Evolutionary conservation across 352 stramenopile species (phyloP).

Genomic region (Phytophthora palmivora): DNA sequence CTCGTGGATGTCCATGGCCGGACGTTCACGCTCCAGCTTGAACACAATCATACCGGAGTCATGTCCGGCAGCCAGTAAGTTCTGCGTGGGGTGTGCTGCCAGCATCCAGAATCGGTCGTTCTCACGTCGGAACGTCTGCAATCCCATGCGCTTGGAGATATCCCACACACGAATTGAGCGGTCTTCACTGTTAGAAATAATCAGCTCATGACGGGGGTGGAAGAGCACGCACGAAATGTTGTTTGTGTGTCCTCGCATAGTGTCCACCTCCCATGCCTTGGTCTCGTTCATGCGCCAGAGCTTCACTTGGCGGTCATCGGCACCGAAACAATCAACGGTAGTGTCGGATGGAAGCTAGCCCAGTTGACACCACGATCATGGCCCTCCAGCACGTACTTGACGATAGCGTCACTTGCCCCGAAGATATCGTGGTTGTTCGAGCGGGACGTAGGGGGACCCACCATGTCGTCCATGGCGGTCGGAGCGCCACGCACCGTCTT

Average conservation of each 20-base stretch:
- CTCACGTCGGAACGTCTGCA: constrained; percentile 99
- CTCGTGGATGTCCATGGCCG: constrained; percentile 91
- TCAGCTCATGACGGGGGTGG: constrained; percentile 99
- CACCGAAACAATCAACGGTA: constrained; percentile 98
- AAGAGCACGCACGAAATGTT: constrained; percentile 99
- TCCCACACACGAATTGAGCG: constrained; percentile 99
- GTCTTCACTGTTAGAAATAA: constrained; percentile 99
- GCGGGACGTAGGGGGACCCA: constrained; percentile 47
- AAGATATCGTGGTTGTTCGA: constrained; percentile 96
- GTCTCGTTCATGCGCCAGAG: constrained; percentile 99
- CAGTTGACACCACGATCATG: constrained; percentile 99
- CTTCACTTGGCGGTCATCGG: constrained; percentile 99
- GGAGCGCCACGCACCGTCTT: constrained; percentile 96
- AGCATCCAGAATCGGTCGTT: constrained; percentile 99
- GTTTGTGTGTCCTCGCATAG: constrained; percentile 99
- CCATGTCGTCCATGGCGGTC: constrained; percentile 77
- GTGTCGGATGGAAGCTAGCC: constrained; percentile 98
- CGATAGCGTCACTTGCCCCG: constrained; percentile 98
- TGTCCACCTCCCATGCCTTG: constrained; percentile 99
- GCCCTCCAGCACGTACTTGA: constrained; percentile 99
- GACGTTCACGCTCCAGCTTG: constrained; percentile 98
- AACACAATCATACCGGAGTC: constrained; percentile 99
- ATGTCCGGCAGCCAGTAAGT: constrained; percentile 98
- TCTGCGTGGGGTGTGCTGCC: constrained; percentile 95
- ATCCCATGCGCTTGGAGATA: constrained; percentile 98